Percentiles rank a stretch among this genome's conserved stretches.
These are phyloP conservation scores for Suillus plorans DNA, from an alignment of 768 basidiomycete genomes.

Conservation along the genomic window DNA sequence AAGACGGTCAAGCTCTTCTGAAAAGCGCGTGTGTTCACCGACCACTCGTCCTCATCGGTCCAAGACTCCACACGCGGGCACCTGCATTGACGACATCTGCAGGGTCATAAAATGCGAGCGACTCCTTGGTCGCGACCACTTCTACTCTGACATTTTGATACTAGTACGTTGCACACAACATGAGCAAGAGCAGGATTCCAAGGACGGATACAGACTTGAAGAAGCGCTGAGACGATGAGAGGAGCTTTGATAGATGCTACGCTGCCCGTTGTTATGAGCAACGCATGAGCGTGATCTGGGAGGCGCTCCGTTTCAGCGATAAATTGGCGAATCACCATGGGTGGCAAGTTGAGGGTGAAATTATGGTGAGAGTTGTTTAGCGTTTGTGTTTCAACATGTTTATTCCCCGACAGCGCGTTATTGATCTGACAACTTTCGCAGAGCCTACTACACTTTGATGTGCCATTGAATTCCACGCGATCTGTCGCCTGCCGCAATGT, in stretches of 20 bases:
- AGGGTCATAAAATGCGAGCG: constrained; percentile 74
- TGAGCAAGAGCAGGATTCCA: too few relatives aligned
- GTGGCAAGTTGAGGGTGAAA: background rate
- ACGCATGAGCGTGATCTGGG: too few relatives aligned
- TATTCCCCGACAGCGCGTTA: too few relatives aligned
- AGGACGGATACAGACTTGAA: too few relatives aligned
- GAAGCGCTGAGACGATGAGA: too few relatives aligned
- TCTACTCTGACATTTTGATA: constrained; percentile 75
- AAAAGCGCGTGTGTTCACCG: constrained; percentile 24
- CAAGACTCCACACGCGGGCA: constrained; percentile 76
- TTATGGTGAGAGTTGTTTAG: background rate
- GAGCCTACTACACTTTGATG: too few relatives aligned
- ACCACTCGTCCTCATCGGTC: constrained; percentile 55
- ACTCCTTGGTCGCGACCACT: constrained; percentile 78
- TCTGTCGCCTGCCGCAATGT: background rate
- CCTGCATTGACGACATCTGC: constrained; percentile 50
- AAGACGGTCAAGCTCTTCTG: background rate
- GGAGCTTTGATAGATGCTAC: too few relatives aligned
- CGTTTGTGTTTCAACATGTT: too few relatives aligned
- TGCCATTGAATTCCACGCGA: background rate
- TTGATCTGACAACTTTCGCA: too few relatives aligned
- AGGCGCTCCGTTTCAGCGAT: constrained; percentile 9
- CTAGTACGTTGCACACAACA: constrained; percentile 37
- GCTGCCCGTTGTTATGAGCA: too few relatives aligned
- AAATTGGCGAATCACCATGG: constrained; percentile 16